phyloP scores from a whole-genome alignment of 169 alveolate genomes.

The Blepharisma undulans region DNA sequence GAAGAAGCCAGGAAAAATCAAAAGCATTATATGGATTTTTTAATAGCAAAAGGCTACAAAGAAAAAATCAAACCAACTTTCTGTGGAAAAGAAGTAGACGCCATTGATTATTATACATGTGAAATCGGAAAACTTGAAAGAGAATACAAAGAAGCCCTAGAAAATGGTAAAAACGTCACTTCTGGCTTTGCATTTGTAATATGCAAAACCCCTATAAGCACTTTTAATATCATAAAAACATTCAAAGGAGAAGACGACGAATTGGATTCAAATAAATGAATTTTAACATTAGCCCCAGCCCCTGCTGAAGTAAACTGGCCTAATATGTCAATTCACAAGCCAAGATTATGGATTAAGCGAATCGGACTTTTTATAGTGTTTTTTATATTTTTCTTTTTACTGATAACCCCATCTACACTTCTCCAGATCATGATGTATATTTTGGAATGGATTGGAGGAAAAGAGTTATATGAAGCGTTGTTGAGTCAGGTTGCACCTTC shows the following conservation, averaged over 20 bases:
- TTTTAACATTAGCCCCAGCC: not conserved
- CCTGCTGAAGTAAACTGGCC: conserved; percentile 34
- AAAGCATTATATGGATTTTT: not conserved
- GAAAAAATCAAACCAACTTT: not conserved
- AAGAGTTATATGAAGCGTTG: not conserved
- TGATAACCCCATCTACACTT: conserved; percentile 31
- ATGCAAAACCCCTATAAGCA: not conserved
- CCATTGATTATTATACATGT: not conserved
- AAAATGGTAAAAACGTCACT: not conserved
- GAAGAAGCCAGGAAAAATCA: not conserved
- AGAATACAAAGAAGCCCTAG: not conserved
- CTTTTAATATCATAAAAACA: not conserved
- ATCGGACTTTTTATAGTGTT: not conserved
- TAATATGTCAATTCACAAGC: not conserved
- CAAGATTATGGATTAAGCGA: not conserved
- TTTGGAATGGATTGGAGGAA: not conserved
- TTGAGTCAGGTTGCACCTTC: conserved; percentile 1
- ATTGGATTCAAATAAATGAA: not conserved
- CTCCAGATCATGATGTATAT: conserved; percentile 12
- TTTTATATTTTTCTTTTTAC: conserved; percentile 26
- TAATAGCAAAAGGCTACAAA: not conserved
- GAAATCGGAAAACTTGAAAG: not conserved
- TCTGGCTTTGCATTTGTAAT: conserved; percentile 33
- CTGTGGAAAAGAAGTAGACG: conserved; percentile 1
- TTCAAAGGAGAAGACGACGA: not conserved